These are phyloP conservation scores for Tuber indicum DNA, from an alignment of 495 filamentous ascomycete species.

Conservation along the genomic window DNA sequence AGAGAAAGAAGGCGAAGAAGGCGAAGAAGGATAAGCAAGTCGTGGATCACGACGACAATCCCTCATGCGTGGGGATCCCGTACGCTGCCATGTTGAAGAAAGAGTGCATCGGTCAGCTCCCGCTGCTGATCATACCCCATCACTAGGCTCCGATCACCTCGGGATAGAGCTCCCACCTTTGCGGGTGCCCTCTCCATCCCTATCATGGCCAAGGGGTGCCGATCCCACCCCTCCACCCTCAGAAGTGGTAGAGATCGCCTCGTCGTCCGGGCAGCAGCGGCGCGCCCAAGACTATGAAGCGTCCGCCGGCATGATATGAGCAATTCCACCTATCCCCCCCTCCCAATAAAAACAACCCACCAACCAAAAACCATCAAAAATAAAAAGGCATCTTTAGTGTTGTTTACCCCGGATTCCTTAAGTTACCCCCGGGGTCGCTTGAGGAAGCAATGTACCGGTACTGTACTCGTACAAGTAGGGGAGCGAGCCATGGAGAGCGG, in stretches of 20 bases:
- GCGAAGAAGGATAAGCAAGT: constrained; percentile 1
- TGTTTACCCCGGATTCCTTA: not conserved
- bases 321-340: not conserved
- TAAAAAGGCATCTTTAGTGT: not conserved
- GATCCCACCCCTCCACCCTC: not conserved
- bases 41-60: constrained; percentile 3
- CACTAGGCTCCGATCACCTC: not conserved
- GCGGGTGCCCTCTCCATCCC: not conserved
- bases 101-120: not conserved
- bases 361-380: not conserved
- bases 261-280: not conserved
- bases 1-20: not conserved
- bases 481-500: not conserved
- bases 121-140: not conserved
- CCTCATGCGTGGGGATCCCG: constrained; percentile 20
- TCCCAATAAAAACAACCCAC: not conserved
- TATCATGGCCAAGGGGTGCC: not conserved
- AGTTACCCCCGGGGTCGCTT: not conserved
- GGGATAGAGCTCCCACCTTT: not conserved
- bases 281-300: not conserved
- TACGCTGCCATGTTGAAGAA: constrained; percentile 17
- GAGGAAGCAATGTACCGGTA: not conserved
- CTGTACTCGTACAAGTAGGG: not conserved
- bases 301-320: not conserved
- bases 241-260: not conserved